Percentiles rank a stretch among this genome's conserved stretches.
These are phyloP conservation scores for Trichomonas vaginalis DNA, from an alignment of 208 protist species.

Conservation along the genomic window DNA sequence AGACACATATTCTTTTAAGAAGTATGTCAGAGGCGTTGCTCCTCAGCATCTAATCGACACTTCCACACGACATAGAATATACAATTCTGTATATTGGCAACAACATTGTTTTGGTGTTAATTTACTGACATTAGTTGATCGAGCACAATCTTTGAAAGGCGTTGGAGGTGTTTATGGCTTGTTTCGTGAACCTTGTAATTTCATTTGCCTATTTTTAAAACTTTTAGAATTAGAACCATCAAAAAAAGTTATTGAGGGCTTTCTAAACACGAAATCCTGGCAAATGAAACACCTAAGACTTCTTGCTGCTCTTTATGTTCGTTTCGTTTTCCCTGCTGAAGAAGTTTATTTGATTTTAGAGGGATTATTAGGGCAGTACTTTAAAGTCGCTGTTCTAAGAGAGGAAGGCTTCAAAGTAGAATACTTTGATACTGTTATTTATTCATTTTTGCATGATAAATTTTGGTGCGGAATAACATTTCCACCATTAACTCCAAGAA, in stretches of 20 bases:
- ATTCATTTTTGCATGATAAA: background rate
- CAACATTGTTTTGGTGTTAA: slow-evolving; percentile 15
- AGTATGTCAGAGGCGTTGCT: background rate
- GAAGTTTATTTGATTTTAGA: slow-evolving; percentile 1
- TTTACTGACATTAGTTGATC: background rate
- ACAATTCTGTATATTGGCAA: background rate
- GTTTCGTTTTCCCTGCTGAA: background rate
- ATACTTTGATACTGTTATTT: background rate
- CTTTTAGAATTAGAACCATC: background rate
- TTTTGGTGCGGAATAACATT: slow-evolving; percentile 8
- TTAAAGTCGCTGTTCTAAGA: background rate
- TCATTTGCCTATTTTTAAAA: background rate
- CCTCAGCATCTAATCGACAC: background rate
- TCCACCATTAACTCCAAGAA: background rate
- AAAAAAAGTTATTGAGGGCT: background rate
- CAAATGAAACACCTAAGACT: slow-evolving; percentile 3
- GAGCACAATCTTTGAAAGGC: background rate
- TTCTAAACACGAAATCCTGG: background rate
- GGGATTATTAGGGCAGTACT: background rate
- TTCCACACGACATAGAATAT: background rate
- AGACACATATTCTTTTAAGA: background rate
- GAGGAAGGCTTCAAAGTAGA: background rate
- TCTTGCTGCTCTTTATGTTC: background rate
- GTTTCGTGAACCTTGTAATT: background rate
- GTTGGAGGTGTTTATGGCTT: background rate